Evolutionary conservation across 495 filamentous ascomycete species (phyloP).

Genomic region (Neurospora africana): DNA sequence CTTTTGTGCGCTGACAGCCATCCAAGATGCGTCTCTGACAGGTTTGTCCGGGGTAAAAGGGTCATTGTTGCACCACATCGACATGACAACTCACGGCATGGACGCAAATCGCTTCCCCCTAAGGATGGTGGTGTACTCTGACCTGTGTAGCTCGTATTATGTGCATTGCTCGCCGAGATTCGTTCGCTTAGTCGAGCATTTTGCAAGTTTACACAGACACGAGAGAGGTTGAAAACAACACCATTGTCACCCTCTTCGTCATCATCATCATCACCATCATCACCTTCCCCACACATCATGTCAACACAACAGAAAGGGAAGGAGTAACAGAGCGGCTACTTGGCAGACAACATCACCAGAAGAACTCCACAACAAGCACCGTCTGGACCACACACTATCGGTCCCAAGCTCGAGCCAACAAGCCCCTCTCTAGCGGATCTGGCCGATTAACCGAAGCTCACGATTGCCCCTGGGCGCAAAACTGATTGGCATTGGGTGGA

Average conservation of each 20-base stretch:
- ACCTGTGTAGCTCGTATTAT: background rate
- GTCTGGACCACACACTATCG: background rate
- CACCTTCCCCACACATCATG: background rate
- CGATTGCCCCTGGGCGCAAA: background rate
- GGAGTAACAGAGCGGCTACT: background rate
- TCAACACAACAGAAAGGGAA: background rate
- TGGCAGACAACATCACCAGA: background rate
- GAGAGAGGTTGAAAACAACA: background rate
- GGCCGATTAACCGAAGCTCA: background rate
- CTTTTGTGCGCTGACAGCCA: background rate
- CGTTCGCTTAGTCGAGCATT: background rate
- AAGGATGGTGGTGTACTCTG: background rate
- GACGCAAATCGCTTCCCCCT: background rate
- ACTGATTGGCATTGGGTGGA: background rate
- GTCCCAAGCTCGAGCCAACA: background rate
- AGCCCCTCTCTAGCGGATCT: background rate
- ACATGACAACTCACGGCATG: background rate
- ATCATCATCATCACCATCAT: background rate
- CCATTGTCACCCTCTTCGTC: background rate
- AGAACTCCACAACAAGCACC: background rate
- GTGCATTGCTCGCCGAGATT: background rate
- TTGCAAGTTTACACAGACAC: background rate
- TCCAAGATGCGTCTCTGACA: background rate
- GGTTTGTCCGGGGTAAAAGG: background rate
- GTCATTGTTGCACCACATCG: background rate